Percentiles rank a stretch among this genome's conserved stretches.
Evolutionary conservation across 805 yeast genomes (phyloP).

Genomic region (Ogataea ramenticola): DNA sequence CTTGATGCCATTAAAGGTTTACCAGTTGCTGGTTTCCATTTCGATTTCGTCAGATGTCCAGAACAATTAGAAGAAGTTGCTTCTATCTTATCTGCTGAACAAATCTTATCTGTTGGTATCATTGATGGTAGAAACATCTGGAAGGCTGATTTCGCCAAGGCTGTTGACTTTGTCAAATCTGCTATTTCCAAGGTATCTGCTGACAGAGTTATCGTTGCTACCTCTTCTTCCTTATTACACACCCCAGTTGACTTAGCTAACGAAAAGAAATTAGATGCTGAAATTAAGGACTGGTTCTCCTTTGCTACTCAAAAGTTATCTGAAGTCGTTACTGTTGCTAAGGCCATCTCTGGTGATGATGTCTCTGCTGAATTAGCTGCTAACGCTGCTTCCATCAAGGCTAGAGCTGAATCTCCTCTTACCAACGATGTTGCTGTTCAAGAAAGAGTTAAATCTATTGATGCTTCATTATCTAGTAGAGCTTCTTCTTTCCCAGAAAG

Average conservation of each 20-base stretch:
- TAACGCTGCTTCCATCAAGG: conserved; percentile 77
- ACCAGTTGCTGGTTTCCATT: conserved; percentile 94
- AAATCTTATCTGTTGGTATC: conserved; percentile 90
- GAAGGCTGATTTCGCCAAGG: conserved; percentile 92
- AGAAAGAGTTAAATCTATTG: conserved; percentile 73
- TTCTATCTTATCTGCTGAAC: conserved; percentile 56
- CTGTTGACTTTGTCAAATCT: conserved; percentile 71
- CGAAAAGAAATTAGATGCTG: conserved; percentile 87
- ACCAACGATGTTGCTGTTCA: conserved; percentile 90
- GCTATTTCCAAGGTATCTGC: conserved; percentile 82
- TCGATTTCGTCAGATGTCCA: conserved; percentile 93
- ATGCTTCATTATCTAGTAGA: conserved; percentile 76
- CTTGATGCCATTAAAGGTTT: conserved; percentile 78
- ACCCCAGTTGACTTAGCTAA: conserved; percentile 94
- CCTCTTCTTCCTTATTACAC: conserved; percentile 95
- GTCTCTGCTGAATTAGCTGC: conserved; percentile 74
- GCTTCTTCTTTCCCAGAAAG: conserved; percentile 80
- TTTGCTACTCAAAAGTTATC: conserved; percentile 93
- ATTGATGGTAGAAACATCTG: conserved; percentile 99
- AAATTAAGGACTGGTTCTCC: conserved; percentile 96
- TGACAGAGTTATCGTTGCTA: conserved; percentile 81
- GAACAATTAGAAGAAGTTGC: conserved; percentile 87
- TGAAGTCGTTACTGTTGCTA: conserved; percentile 89
- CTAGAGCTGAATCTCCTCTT: conserved; percentile 80
- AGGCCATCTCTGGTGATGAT: conserved; percentile 76